A percentile compares a stretch with the other conserved stretches of the same genome.
Conservation (phyloP, 106 monocot genomes). For the Dendrobium chrysotoxum region DNA sequence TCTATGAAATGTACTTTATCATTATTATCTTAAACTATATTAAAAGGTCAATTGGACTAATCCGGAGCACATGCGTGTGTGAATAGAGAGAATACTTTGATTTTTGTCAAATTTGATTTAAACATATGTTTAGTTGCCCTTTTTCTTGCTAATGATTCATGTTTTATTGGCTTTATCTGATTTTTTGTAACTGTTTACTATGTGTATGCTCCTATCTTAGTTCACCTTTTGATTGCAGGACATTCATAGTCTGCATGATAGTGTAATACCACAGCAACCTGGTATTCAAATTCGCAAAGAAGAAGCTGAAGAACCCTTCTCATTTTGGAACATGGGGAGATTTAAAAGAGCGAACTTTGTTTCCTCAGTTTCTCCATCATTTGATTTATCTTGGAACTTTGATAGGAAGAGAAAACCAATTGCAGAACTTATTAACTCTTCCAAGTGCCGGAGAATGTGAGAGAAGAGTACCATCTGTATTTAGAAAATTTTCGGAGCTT, state of each 20-base stretch:
- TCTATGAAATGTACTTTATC: too few species aligned
- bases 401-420: neutral
- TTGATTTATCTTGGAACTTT: neutral
- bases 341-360: constrained; percentile 1
- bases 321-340: constrained; percentile 1
- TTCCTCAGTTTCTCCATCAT: neutral
- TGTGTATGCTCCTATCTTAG: too few species aligned
- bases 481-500: too few species aligned
- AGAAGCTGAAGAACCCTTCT: neutral
- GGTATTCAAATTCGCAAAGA: neutral
- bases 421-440: neutral
- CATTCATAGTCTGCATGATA: neutral
- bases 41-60: too few species aligned
- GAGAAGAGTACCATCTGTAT: neutral
- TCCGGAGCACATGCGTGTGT: too few species aligned
- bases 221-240: neutral
- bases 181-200: too few species aligned
- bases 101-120: too few species aligned
- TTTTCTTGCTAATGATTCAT: too few species aligned
- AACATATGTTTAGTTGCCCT: too few species aligned
- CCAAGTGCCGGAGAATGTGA: neutral
- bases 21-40: too few species aligned
- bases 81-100: too few species aligned
- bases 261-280: neutral
- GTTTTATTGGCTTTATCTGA: too few species aligned